Base-by-base conservation (phyloP, 116 monocot genomes). In the Posidonia oceanica region DNA sequence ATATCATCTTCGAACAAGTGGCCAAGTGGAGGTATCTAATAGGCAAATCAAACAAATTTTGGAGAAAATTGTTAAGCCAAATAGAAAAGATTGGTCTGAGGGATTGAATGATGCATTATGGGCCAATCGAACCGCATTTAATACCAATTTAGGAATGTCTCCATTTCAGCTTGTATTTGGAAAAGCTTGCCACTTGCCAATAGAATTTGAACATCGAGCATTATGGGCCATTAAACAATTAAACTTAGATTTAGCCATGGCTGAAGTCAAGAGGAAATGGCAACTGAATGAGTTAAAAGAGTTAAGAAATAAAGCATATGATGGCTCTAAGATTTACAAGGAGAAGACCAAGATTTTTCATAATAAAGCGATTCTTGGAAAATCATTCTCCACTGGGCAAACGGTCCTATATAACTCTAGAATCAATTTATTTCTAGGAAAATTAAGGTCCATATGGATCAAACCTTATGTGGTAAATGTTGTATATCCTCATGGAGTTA, bases 51-150 rank as follows among this genome's bases (percentile, higher is more conserved):
- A 62, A 15, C 7, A 18, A 48, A 72, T 63, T 12, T 15, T 63
- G 8, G 44, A 72, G 16, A 72, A 72, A 23, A 52, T 72, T 16
- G 18, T 72, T 17, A 60, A 44, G 10, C 36, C 73, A 4, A 52
- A 73, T 64, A 54, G 52, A 8, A 73, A 39, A 38, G 73, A 73
- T 54, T 73, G 64, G 52, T 63, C 52, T 13, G 2, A 44, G 52
- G 36, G 51, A 64, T 38, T 73, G 17, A 37, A 54, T 36, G 73
- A 55, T 73, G 64, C 16, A 39, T 18, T 73, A 23, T 72, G 23
- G 23, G 39, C 64, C 3, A 54, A 73, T 37, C 14, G 52, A 36
- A 64, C 64, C 23, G 17, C 52, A 14, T 54, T 53, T 36, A 64
- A 64, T 7, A 62, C 15, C 36, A 22, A 62, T 8, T 4, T 62